Base-by-base conservation (phyloP, 1,284 basidiomycete genomes). In the Nidula niveotomentosa region DNA sequence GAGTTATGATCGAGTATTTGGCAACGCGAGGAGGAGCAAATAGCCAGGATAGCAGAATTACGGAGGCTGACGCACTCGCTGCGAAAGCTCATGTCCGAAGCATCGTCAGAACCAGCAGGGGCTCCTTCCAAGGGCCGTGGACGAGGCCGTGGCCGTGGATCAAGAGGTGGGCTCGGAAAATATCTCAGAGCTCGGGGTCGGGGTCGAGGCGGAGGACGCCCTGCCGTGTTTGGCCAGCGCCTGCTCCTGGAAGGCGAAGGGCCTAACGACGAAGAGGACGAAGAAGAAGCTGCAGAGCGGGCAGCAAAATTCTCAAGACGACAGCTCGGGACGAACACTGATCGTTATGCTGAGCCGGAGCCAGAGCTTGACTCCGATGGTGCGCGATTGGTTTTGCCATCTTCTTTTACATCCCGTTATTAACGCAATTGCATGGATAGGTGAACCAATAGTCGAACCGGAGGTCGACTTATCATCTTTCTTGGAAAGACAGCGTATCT, bases 401-500 rank as follows among this genome's bases (percentile, higher is more conserved):
- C 12, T 13, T 13, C 7, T 41, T 13, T 41, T 17, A 13, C 12
- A 8, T 17, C 12, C 15, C 13, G 15, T 41, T n/a, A n/a, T n/a
- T 13, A 5, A 41, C 6, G 12, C 6, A 13, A 41, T 13, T 13
- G 39, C 15, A 6, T 1, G 15, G 37, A 47, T 56, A 91, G 86
- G 86, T 12, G 86, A 90, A 69, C 84, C 80, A 10, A 76, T 84
- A 13, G 68, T 79, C 0, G 89, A 90, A 58, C 86, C 87, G 2
- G 88, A 91, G 66, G 79, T 91, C 8, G 89, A 92, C 69, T 62
- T 91, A 2, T 81, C 88, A 0, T 60, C 71, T 0, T 88, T 92
- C 60, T 71, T 91, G 46, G 84, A 81, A 56, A 79, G 73, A 52
- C 89, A 91, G 59, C 74, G 77, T 36, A 65, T 83, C 37, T 72